phyloP scores from a whole-genome alignment of 2,329 filamentous ascomycete genomes.

The Monosporascus sp. region DNA sequence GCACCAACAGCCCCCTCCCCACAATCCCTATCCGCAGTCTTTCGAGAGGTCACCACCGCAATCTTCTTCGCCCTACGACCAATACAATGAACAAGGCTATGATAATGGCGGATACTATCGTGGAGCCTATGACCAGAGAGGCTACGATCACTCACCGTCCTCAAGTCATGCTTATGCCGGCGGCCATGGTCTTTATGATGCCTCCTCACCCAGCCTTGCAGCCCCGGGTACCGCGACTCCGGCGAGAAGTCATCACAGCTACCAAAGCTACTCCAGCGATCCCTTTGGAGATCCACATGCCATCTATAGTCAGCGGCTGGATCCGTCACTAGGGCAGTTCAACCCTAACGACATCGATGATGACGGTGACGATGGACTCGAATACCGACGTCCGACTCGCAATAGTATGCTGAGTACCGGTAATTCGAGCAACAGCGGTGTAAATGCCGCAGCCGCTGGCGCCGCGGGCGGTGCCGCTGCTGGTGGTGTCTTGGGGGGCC shows the following conservation, averaged over 20 bases:
- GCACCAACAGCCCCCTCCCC: conserved; percentile 9
- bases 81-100: conserved; percentile 13
- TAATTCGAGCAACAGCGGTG: conserved; percentile 35
- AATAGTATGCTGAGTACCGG: conserved; percentile 57
- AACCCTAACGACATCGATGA: conserved; percentile 79
- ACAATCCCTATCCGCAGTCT: conserved; percentile 12
- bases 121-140: conserved; percentile 12
- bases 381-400: conserved; percentile 45
- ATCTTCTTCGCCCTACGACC: conserved; percentile 10
- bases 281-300: conserved; percentile 54
- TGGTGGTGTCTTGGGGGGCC: conserved; percentile 32
- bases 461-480: conserved; percentile 39
- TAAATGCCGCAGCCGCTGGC: conserved; percentile 40
- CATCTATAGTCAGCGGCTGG: conserved; percentile 41
- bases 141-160: conserved; percentile 16
- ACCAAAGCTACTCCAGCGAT: conserved; percentile 54
- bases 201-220: conserved; percentile 38
- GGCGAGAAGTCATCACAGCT: conserved; percentile 47
- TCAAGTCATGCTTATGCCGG: conserved; percentile 10
- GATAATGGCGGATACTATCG: conserved; percentile 5
- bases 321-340: conserved; percentile 51
- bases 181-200: conserved; percentile 21
- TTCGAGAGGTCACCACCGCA: conserved; percentile 13
- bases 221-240: conserved; percentile 33
- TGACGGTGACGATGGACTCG: conserved; percentile 80